Percentiles rank a stretch among this genome's conserved stretches.
Conservation (phyloP, 306 rosid species). For the Macrotyloma uniflorum region DNA sequence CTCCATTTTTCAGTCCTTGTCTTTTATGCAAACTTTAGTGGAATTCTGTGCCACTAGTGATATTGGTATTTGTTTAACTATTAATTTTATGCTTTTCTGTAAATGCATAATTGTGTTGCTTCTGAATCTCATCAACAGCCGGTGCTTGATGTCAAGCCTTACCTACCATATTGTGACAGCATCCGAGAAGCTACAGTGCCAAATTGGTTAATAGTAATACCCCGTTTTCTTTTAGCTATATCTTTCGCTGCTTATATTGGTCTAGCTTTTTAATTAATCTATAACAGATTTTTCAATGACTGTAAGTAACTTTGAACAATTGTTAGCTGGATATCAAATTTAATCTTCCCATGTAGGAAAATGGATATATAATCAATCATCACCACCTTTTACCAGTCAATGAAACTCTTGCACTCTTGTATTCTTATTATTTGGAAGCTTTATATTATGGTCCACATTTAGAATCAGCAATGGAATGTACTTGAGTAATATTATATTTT, state of each 20-base stretch:
- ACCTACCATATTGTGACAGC: conserved; percentile 85
- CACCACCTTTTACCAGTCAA: conserved; percentile 11
- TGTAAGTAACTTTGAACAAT: conserved; percentile 8
- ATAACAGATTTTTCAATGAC: not conserved
- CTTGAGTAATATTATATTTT: conserved; percentile 8
- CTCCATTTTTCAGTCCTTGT: conserved; percentile 39
- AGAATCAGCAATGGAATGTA: conserved; percentile 17
- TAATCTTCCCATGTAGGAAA: conserved; percentile 23
- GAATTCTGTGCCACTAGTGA: not conserved
- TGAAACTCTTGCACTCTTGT: conserved; percentile 26
- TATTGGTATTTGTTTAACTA: conserved; percentile 24
- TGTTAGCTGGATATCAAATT: conserved; percentile 4
- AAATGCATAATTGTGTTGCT: conserved; percentile 26
- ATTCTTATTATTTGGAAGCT: conserved; percentile 16
- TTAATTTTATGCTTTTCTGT: conserved; percentile 28
- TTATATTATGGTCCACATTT: conserved; percentile 4
- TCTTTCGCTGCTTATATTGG: conserved; percentile 2
- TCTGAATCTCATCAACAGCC: conserved; percentile 66
- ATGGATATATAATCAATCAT: not conserved
- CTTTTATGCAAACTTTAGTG: conserved; percentile 13
- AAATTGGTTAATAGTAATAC: conserved; percentile 74
- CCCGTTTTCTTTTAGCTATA: conserved; percentile 30
- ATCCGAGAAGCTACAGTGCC: conserved; percentile 76
- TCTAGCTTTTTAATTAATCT: not conserved
- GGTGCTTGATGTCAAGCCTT: conserved; percentile 90